Percentiles rank a stretch among this genome's conserved stretches.
Conservation (phyloP, 208 protist genomes). For the Leishmania braziliensis region DNA sequence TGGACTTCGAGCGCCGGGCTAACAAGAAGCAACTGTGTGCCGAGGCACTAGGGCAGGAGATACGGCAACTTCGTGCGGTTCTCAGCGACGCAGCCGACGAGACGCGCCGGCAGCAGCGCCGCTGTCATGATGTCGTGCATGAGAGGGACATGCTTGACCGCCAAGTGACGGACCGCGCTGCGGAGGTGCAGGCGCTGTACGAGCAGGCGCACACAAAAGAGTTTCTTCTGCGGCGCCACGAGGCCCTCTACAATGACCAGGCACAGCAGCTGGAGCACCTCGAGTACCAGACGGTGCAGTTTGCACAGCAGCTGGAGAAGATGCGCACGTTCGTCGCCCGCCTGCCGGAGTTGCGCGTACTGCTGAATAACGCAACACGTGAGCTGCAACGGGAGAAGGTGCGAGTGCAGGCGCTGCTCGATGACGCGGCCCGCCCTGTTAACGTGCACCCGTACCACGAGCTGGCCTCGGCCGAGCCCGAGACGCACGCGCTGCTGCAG, state of each 20-base stretch:
- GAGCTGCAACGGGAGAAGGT: conserved; percentile 74
- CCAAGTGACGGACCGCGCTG: conserved; percentile 94
- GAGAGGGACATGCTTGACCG: conserved; percentile 94
- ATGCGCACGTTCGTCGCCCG: conserved; percentile 50
- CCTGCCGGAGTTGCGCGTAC: conserved; percentile 63
- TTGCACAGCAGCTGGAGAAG: conserved; percentile 54
- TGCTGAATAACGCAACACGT: conserved; percentile 68
- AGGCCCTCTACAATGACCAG: conserved; percentile 92
- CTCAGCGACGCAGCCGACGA: conserved; percentile 92
- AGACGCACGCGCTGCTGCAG: conserved; percentile 92
- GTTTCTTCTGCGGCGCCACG: conserved; percentile 92
- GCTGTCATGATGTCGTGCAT: conserved; percentile 92
- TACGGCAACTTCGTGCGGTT: conserved; percentile 92
- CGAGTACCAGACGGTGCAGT: conserved; percentile 51
- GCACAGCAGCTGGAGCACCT: conserved; percentile 65
- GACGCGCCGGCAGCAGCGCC: conserved; percentile 86
- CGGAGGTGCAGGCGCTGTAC: conserved; percentile 95
- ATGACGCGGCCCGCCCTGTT: conserved; percentile 95
- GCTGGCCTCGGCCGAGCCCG: conserved; percentile 95
- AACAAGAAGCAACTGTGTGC: conserved; percentile 48
- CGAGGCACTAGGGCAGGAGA: conserved; percentile 68
- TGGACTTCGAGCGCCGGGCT: conserved; percentile 33
- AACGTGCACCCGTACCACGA: conserved; percentile 97
- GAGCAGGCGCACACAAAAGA: conserved; percentile 97
- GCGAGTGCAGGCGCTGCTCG: conserved; percentile 90